phyloP scores from a whole-genome alignment of 495 filamentous ascomycete species.

The Hypoxylon rickii region DNA sequence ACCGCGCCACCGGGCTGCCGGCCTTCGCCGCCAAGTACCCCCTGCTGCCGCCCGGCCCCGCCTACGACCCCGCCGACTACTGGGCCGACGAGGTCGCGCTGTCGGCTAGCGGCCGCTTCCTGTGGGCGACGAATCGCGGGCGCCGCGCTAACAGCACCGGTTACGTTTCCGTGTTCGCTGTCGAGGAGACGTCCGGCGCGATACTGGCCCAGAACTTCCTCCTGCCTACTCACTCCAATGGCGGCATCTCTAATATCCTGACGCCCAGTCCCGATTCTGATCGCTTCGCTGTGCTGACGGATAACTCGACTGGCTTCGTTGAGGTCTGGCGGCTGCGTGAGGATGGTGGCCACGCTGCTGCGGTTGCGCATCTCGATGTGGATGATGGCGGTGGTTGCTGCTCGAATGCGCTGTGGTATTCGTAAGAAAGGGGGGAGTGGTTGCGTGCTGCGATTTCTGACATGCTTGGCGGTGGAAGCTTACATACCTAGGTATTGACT shows the following conservation, averaged over 20 bases:
- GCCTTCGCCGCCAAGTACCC: no score
- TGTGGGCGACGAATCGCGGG: slow-evolving; percentile 44
- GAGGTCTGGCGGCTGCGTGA: slow-evolving; percentile 43
- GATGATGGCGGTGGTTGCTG: slow-evolving; percentile 41
- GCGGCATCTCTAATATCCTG: slow-evolving; percentile 42
- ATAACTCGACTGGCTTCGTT: slow-evolving; percentile 43
- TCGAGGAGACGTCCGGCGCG: slow-evolving; percentile 29
- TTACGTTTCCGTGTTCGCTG: slow-evolving; percentile 42
- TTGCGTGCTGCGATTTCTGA: no score
- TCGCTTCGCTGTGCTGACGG: slow-evolving; percentile 37
- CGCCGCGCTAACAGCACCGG: slow-evolving; percentile 23
- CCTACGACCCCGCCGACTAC: no score
- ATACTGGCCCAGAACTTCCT: slow-evolving; percentile 40
- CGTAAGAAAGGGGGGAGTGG: no score
- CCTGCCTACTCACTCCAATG: slow-evolving; percentile 38
- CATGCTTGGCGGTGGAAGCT: no score
- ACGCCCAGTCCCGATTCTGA: slow-evolving; percentile 40
- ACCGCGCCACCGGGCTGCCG: no score
- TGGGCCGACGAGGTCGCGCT: slow-evolving; percentile 47
- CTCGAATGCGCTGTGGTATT: slow-evolving; percentile 43
- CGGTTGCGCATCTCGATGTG: slow-evolving; percentile 40
- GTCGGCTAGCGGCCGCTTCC: slow-evolving; percentile 35
- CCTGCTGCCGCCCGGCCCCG: no score
- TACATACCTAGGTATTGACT: no score
- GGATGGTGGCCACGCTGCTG: slow-evolving; percentile 9